Conservation (phyloP, 2,329 filamentous ascomycete genomes). For the Colletotrichum sp. region DNA sequence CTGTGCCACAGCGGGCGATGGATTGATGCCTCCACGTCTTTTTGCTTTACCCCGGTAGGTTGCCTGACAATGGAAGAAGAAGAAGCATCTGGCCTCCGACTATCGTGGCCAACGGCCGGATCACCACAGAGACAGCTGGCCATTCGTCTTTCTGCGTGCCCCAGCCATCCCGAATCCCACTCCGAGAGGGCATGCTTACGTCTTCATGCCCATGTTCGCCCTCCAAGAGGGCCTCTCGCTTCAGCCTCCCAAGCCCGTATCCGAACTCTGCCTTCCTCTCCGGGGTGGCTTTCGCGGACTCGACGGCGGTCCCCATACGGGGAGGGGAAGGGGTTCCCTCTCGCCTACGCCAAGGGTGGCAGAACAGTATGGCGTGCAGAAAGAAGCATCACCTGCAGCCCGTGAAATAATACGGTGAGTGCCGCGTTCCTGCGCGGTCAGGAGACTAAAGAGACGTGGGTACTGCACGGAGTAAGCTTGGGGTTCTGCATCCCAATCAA, state of each 20-base stretch:
- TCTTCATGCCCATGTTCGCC: not conserved
- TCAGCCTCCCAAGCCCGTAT: not conserved
- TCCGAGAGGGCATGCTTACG: not conserved
- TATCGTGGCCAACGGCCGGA: not conserved
- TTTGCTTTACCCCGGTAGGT: not conserved
- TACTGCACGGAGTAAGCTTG: not conserved
- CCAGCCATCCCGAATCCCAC: not conserved
- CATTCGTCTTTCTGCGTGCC: not conserved
- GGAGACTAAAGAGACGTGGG: not conserved
- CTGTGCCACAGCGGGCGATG: not conserved
- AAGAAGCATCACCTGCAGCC: not conserved
- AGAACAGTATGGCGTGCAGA: conserved; percentile 10
- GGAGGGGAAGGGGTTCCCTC: not conserved
- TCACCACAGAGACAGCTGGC: conserved; percentile 9
- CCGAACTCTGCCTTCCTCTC: not conserved
- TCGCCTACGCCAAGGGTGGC: not conserved
- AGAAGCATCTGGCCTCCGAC: not conserved
- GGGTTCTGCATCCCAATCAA: not conserved
- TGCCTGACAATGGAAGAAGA: not conserved
- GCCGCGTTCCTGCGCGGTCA: conserved; percentile 9
- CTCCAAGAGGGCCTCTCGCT: not conserved
- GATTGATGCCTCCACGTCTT: not conserved
- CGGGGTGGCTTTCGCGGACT: not conserved
- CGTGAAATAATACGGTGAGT: not conserved
- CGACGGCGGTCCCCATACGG: not conserved